Conservation (phyloP, 1,284 basidiomycete genomes). For the Cutaneotrichosporon daszewskae region DNA sequence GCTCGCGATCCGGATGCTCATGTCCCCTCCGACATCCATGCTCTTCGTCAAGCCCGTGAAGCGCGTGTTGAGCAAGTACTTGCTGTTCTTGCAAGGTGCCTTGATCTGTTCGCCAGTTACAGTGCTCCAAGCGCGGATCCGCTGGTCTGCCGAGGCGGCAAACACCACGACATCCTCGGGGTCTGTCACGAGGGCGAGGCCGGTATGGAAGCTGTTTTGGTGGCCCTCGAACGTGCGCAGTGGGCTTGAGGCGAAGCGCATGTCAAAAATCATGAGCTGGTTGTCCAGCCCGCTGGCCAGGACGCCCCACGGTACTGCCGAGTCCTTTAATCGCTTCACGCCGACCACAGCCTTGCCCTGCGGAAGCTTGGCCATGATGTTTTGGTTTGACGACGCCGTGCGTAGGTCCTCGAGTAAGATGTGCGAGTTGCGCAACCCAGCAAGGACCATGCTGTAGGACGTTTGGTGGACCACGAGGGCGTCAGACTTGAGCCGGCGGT, state of each 20-base stretch:
- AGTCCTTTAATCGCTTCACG: slow-evolving; percentile 33
- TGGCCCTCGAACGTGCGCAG: slow-evolving; percentile 28
- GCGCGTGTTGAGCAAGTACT: no score
- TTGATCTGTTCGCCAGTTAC: slow-evolving; percentile 22
- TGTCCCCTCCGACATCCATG: no score
- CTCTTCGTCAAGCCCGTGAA: no score
- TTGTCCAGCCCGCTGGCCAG: slow-evolving; percentile 31
- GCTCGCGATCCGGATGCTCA: no score
- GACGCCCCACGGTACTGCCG: slow-evolving; percentile 39
- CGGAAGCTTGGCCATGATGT: slow-evolving; percentile 13
- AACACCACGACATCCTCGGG: slow-evolving; percentile 31
- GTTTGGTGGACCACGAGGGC: slow-evolving; percentile 30
- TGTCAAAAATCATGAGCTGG: slow-evolving; percentile 37
- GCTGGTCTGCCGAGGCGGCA: slow-evolving; percentile 31
- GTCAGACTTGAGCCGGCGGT: slow-evolving; percentile 26
- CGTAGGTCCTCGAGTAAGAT: slow-evolving; percentile 30
- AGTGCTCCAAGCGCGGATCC: slow-evolving; percentile 32
- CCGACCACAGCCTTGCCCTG: slow-evolving; percentile 32
- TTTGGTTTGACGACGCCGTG: slow-evolving; percentile 1
- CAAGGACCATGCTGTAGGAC: slow-evolving; percentile 19
- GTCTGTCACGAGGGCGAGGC: slow-evolving; percentile 28
- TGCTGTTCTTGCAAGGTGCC: no score
- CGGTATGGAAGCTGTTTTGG: slow-evolving; percentile 27
- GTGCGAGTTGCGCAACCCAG: slow-evolving; percentile 25
- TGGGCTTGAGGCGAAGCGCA: slow-evolving; percentile 26